Percentiles rank a stretch among this genome's conserved stretches.
Conservation (phyloP, 768 basidiomycete species). For the Dioszegia crocea region DNA sequence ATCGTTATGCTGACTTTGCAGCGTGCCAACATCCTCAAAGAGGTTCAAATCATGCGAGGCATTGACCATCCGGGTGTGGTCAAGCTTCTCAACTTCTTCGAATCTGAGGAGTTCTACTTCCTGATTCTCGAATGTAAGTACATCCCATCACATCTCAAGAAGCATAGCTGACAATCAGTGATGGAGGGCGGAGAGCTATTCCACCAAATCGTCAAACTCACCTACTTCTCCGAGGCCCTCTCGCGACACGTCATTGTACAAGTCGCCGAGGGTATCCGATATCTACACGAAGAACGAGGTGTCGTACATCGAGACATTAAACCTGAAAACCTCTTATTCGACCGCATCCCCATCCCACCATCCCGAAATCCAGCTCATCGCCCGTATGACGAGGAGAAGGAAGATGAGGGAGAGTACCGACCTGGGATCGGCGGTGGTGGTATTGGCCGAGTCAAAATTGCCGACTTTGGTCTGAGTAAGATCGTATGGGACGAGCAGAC, state of each 20-base stretch:
- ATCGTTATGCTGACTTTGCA: too few relatives aligned
- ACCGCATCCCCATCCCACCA: constrained; percentile 83
- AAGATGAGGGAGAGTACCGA: constrained; percentile 94
- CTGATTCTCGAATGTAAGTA: constrained; percentile 80
- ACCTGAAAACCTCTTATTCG: constrained; percentile 93
- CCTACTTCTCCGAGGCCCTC: constrained; percentile 97
- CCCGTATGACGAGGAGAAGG: constrained; percentile 96
- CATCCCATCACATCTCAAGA: not conserved
- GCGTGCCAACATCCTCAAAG: constrained; percentile 98
- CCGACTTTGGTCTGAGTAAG: constrained; percentile 95
- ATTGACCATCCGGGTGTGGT: constrained; percentile 88
- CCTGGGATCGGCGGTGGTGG: constrained; percentile 91
- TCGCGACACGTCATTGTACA: constrained; percentile 95
- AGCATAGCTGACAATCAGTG: constrained; percentile 54
- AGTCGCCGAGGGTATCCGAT: constrained; percentile 80
- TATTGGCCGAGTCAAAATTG: constrained; percentile 96
- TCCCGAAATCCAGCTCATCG: constrained; percentile 69
- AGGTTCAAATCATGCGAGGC: constrained; percentile 99
- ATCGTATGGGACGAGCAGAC: constrained; percentile 99
- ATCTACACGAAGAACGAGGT: constrained; percentile 94
- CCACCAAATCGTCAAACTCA: constrained; percentile 72
- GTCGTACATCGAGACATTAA: constrained; percentile 99
- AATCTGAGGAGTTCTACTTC: constrained; percentile 89
- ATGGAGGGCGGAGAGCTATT: constrained; percentile 98
- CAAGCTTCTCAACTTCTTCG: constrained; percentile 84